Evolutionary conservation across 768 basidiomycete species (phyloP), one percentile per base, ranked within the genome.

Genomic region (Leccinum longicurvipes): DNA sequence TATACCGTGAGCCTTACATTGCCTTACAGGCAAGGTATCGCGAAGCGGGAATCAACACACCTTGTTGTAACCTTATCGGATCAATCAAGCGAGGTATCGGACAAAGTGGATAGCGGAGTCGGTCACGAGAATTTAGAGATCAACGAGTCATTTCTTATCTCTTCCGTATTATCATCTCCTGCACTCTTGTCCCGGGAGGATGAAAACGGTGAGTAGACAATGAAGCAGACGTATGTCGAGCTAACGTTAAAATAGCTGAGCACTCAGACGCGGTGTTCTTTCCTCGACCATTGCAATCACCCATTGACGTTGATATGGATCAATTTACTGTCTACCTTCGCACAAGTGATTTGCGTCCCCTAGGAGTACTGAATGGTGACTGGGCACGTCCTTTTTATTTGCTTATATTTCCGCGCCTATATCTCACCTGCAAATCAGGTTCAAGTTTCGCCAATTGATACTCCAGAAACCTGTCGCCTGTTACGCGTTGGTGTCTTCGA

Each of bases 11-110:
- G 82, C 51, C 78, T 90, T 76, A 60, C 82, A 4, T 81, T 87
- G 56, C 91, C 93, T 10, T 84, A 86, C 23, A 72, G 77, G n/a
- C 91, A 93, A 73, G 93, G 93, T 28, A 72, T 77, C 58, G 75
- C 79, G 14, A 65, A 74, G 32, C 69, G 69, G 28, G 77, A 76
- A 12, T 53, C 60, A 19, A 91, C 91, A 1, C 76, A 71, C 46
- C 70, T 92, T 49, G 72, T 85, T 49, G 64, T 87, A 14, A 70
- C 79, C 1, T 71, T 73, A 24, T 67, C 67, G 21, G 61, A 71
- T 24, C 58, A 51, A 25, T 23, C 52, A 54, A 48, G n/a, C 8
- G 42, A 32, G 29, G 46, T 5, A 7, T 50, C 49, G 19, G 57
- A 52, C 54, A 56, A 51, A 29, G 56, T 24, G 44, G 48, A 57